These are phyloP conservation scores for Lecanicillium sp. DNA, from an alignment of 2,329 filamentous ascomycete species.

Conservation along the genomic window DNA sequence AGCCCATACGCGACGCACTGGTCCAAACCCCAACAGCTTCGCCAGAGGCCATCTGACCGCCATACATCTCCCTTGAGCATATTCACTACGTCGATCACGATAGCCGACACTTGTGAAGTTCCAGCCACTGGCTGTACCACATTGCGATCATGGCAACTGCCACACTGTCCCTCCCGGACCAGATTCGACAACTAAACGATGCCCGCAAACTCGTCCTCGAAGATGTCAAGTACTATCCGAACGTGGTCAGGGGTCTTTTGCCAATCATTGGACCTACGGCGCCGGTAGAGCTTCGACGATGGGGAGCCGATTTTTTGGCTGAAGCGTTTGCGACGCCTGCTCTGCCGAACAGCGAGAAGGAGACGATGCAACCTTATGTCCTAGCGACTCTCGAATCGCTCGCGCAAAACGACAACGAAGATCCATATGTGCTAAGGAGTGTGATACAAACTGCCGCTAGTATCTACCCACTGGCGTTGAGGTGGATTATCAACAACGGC, in stretches of 20 bases:
- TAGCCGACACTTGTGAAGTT: not conserved
- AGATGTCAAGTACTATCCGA: conserved; percentile 82
- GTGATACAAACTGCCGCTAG: conserved; percentile 84
- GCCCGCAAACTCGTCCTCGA: conserved; percentile 83
- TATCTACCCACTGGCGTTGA: conserved; percentile 85
- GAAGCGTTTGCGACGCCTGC: conserved; percentile 94
- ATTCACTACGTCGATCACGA: not conserved
- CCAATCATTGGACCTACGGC: conserved; percentile 75
- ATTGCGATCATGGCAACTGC: conserved; percentile 41
- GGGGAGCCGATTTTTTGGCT: conserved; percentile 92
- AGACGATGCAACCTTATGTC: conserved; percentile 67
- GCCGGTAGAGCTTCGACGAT: conserved; percentile 77
- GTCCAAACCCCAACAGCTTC: too few relatives aligned
- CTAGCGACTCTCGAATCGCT: conserved; percentile 68
- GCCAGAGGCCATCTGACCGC: too few relatives aligned
- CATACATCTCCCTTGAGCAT: too few relatives aligned
- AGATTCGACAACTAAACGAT: conserved; percentile 80
- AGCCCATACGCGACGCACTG: not conserved
- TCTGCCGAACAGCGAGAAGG: conserved; percentile 70
- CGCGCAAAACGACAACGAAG: conserved; percentile 65
- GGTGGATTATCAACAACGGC: conserved; percentile 85
- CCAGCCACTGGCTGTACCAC: conserved; percentile 3
- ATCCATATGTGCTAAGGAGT: conserved; percentile 74
- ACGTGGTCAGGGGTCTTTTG: conserved; percentile 87
- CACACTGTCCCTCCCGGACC: conserved; percentile 57